A percentile compares a stretch with the other conserved stretches of the same genome.
Evolutionary conservation across 2,329 filamentous ascomycete genomes (phyloP).

Genomic region (Trichoderma cornu-damae): DNA sequence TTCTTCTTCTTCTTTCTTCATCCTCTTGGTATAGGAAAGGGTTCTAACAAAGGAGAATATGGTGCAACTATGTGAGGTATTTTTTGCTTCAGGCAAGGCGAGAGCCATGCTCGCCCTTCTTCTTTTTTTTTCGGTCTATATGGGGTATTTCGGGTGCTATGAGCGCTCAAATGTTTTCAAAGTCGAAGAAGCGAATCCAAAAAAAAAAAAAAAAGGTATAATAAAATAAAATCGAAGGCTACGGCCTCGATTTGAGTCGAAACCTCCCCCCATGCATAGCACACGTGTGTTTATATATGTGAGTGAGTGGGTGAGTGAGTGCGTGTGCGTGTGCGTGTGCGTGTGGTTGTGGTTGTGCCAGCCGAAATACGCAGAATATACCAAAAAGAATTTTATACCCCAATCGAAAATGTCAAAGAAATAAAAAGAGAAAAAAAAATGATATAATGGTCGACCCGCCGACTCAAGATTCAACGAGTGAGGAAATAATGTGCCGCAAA

Average conservation of each 20-base stretch:
- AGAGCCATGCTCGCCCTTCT: conserved; percentile 25
- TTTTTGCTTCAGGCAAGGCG: conserved; percentile 31
- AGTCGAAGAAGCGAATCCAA: conserved; percentile 9
- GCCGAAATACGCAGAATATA: conserved; percentile 25
- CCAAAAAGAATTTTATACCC: conserved; percentile 27
- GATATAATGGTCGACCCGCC: conserved; percentile 23
- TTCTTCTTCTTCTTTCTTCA: conserved; percentile 20
- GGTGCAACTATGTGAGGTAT: conserved; percentile 26
- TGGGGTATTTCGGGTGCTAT: conserved; percentile 34
- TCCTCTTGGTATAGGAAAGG: conserved; percentile 16
- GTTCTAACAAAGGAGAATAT: conserved; percentile 32
- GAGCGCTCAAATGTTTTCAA: conserved; percentile 23
- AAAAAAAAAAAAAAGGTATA: conserved; percentile 15
- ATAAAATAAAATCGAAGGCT: conserved; percentile 23
- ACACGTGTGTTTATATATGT: not conserved
- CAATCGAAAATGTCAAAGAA: conserved; percentile 25
- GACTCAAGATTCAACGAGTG: conserved; percentile 21
- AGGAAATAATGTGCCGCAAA: conserved; percentile 19
- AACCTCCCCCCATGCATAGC: conserved; percentile 16
- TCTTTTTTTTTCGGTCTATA: conserved; percentile 34
- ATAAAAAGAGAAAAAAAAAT: not conserved
- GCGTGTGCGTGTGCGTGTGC: not conserved
- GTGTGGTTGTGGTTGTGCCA: conserved; percentile 21
- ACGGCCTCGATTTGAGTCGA: conserved; percentile 29
- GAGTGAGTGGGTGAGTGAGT: too few species aligned